phyloP scores from a whole-genome alignment of 1,284 basidiomycete species.

The Fomitiporia mediterranea region DNA sequence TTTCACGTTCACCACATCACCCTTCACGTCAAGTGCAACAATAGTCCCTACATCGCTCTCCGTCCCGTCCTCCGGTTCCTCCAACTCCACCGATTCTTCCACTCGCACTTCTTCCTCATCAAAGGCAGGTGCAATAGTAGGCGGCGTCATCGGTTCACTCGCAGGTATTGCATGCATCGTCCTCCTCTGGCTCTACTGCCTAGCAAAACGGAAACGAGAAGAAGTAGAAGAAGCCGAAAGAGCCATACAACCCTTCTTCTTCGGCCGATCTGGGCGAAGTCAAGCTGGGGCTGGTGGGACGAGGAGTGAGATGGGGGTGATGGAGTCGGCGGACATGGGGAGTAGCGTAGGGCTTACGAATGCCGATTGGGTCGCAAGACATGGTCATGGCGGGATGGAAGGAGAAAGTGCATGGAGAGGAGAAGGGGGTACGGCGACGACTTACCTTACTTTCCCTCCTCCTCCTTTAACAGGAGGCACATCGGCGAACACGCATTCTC shows the following conservation, averaged over 20 bases:
- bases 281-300: too few species aligned
- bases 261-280: too few species aligned
- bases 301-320: too few species aligned
- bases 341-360: too few species aligned
- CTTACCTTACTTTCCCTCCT: too few species aligned
- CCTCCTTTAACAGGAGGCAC: too few species aligned
- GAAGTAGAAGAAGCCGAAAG: constrained; percentile 8
- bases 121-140: constrained; percentile 9
- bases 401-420: not conserved
- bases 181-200: not conserved
- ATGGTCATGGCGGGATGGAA: not conserved
- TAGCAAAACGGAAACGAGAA: not conserved
- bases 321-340: too few species aligned
- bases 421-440: not conserved
- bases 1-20: not conserved
- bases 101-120: not conserved
- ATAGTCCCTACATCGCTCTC: not conserved
- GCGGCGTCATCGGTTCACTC: constrained; percentile 2
- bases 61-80: not conserved
- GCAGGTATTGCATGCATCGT: not conserved
- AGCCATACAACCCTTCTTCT: constrained; percentile 13
- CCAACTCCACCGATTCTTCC: not conserved
- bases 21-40: not conserved
- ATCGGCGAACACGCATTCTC: too few species aligned
- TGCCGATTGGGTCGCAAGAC: not conserved